phyloP scores from a whole-genome alignment of 164 flowering plant species.

The Magnolia sinica region DNA sequence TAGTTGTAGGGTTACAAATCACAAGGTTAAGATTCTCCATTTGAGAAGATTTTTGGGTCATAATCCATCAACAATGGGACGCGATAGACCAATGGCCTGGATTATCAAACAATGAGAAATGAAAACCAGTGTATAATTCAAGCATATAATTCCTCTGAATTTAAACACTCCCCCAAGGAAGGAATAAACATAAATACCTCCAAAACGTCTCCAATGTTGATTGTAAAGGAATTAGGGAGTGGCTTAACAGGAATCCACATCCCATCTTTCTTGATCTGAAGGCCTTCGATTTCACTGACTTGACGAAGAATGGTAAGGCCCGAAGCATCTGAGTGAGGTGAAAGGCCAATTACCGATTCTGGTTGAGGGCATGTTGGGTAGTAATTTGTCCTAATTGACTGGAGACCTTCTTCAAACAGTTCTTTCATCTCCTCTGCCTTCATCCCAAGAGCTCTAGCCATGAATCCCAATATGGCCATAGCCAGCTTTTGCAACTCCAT shows the following conservation, averaged over 20 bases:
- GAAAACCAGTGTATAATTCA: neutral
- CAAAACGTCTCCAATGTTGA: conserved; percentile 48
- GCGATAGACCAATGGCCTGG: too few relatives aligned
- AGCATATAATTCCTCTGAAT: neutral
- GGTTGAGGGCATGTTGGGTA: conserved; percentile 49
- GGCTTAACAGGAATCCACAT: conserved; percentile 47
- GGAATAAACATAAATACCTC: conserved; percentile 33
- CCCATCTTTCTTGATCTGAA: conserved; percentile 43
- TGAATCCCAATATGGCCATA: conserved; percentile 13
- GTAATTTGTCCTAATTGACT: conserved; percentile 34
- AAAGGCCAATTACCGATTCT: conserved; percentile 34
- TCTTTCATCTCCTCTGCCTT: conserved; percentile 24
- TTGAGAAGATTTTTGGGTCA: too few relatives aligned
- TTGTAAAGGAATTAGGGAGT: conserved; percentile 32
- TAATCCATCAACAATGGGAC: too few relatives aligned
- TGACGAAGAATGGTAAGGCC: conserved; percentile 43
- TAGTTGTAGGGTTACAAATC: neutral
- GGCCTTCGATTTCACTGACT: conserved; percentile 38
- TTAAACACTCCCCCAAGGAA: too few relatives aligned
- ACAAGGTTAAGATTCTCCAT: neutral
- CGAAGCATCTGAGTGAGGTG: conserved; percentile 46
- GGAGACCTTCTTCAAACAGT: conserved; percentile 25
- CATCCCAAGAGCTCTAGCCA: conserved; percentile 35
- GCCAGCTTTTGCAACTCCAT: conserved; percentile 23
- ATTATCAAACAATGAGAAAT: neutral